Evolutionary conservation across 805 yeast genomes (phyloP).

Genomic region (Nematodospora valgi): DNA sequence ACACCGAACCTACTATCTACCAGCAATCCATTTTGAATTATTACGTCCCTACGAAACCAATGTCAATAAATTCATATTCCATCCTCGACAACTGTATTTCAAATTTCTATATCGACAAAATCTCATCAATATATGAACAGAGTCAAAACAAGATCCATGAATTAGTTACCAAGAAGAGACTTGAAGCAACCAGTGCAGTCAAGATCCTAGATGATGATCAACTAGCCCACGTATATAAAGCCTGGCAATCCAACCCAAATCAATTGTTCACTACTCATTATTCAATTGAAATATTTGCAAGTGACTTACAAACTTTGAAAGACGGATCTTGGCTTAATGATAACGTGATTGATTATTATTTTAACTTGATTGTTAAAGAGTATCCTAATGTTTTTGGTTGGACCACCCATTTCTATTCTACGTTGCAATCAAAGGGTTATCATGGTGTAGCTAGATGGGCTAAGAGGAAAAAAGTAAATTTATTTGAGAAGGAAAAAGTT

Average conservation of each 20-base stretch:
- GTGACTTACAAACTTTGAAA: constrained; percentile 69
- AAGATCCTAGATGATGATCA: constrained; percentile 12
- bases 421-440: constrained; percentile 70
- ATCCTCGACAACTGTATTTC: constrained; percentile 11
- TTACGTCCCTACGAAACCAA: constrained; percentile 10
- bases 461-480: constrained; percentile 32
- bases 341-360: constrained; percentile 79
- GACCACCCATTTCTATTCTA: constrained; percentile 85
- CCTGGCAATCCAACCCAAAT: constrained; percentile 11
- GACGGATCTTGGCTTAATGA: constrained; percentile 88
- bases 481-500: constrained; percentile 60
- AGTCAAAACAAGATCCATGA: constrained; percentile 11
- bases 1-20: constrained; percentile 1
- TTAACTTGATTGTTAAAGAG: constrained; percentile 50
- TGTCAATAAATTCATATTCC: constrained; percentile 8
- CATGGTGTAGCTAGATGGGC: constrained; percentile 37
- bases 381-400: constrained; percentile 56
- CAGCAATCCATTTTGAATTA: constrained; percentile 10
- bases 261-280: constrained; percentile 13
- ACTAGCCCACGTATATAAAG: constrained; percentile 9
- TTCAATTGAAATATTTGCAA: constrained; percentile 54
- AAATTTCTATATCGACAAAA: constrained; percentile 11
- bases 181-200: constrained; percentile 9
- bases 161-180: constrained; percentile 14
- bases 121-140: constrained; percentile 9